Percentiles rank a stretch among this genome's conserved stretches.
These are phyloP conservation scores for Kwoniella sp. DNA, from an alignment of 768 basidiomycete genomes.

Conservation along the genomic window DNA sequence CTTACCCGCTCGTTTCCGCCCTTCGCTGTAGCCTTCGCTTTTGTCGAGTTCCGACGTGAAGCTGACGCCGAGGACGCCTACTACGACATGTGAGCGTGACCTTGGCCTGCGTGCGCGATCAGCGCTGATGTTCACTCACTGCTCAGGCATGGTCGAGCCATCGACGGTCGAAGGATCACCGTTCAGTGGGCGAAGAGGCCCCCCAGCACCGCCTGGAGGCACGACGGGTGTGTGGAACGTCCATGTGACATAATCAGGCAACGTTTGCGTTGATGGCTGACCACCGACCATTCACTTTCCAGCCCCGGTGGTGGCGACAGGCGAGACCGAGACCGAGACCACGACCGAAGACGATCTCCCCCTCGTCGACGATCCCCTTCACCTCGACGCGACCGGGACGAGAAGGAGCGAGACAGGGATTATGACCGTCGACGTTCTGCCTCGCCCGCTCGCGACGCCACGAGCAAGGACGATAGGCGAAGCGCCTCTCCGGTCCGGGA, in stretches of 20 bases:
- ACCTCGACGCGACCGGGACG: conserved; percentile 9
- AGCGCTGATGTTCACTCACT: background rate
- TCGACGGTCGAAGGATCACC: conserved; percentile 69
- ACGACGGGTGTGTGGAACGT: conserved; percentile 57
- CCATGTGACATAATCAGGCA: conserved; percentile 54
- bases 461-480: conserved; percentile 8
- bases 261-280: conserved; percentile 43
- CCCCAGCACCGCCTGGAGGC: conserved; percentile 77
- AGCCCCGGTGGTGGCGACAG: conserved; percentile 11
- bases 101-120: background rate
- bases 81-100: conserved; percentile 65
- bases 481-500: conserved; percentile 13
- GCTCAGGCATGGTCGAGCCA: conserved; percentile 67
- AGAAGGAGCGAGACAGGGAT: conserved; percentile 48
- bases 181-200: conserved; percentile 70
- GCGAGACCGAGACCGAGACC: conserved; percentile 1
- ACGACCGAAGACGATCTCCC: conserved; percentile 19
- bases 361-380: conserved; percentile 23
- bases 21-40: conserved; percentile 77
- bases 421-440: conserved; percentile 47
- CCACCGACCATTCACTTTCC: too few relatives aligned
- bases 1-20: too few relatives aligned
- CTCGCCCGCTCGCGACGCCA: conserved; percentile 44
- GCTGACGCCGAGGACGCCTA: conserved; percentile 79
- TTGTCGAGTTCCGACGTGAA: conserved; percentile 73